Base-by-base conservation (phyloP, 768 basidiomycete species). In the Leccinum incarnatum region DNA sequence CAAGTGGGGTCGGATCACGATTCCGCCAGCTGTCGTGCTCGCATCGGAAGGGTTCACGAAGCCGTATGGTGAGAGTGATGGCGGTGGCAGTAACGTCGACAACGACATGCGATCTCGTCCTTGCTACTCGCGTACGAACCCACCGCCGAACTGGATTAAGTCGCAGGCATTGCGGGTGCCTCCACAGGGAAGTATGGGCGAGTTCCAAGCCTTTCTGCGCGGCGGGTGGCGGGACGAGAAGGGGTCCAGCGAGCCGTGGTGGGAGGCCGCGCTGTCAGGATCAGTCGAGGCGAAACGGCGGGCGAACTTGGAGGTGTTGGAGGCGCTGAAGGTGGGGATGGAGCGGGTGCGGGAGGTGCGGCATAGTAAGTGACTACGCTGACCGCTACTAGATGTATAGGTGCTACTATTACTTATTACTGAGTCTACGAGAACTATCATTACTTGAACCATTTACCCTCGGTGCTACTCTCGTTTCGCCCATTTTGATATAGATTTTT, bases 1-100 rank as follows among this genome's bases (percentile, higher is more conserved):
- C 79, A 92, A 91, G 69, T 67, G 79, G 23, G 85, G 84, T 0
- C 81, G 89, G 1, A 86, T 91, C 60, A 91, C 88, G 19, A 79
- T 90, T 55, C 89, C 89, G 2, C 90, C 90, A 12, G 77, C 78
- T 3, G 58, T 92, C 60, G 80, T 81, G 11, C 70, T 90, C 34
- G 86, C 83, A 1, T 62, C 75, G 1, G 84, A 87, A 58, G 90
- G 90, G 0, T 83, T 86, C 62, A 67, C 67, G 45, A 64, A 67
- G 23, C 70, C 75, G 4, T 65, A 2, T 23, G 36, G 10, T 0
- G 59, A 58, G 8, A 4, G 25, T 7, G 12, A 27, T 12, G 30
- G 29, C 29, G 29, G 42, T 15, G 8, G 4, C 25, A 8, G 21
- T 2, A 9, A 10, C 5, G 8, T 30, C 19, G 36, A 48, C 19